Conservation (phyloP, 352 stramenopile species). For the Peronospora belbahrii region DNA sequence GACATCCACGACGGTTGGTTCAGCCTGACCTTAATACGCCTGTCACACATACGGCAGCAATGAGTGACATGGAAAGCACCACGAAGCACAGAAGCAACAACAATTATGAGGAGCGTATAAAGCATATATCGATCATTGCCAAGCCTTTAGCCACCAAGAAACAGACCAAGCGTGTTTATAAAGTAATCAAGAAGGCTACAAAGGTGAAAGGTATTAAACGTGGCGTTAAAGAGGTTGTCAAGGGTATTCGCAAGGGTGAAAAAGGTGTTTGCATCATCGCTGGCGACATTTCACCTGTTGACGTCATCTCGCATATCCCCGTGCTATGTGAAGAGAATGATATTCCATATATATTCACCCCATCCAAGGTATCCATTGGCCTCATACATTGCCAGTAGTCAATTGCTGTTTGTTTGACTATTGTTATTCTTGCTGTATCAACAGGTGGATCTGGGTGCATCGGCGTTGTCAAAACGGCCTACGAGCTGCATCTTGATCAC, state of each 20-base stretch:
- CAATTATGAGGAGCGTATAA: constrained; percentile 84
- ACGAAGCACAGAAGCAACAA: constrained; percentile 36
- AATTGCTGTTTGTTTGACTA: neutral
- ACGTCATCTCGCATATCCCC: constrained; percentile 99
- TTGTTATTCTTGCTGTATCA: constrained; percentile 6
- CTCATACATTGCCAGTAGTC: too few relatives aligned
- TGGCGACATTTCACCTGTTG: constrained; percentile 99
- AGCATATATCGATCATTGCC: constrained; percentile 89
- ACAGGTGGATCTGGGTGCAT: constrained; percentile 89
- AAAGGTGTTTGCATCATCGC: constrained; percentile 98
- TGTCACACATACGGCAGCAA: constrained; percentile 15
- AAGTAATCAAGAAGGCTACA: constrained; percentile 92
- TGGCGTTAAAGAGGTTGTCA: constrained; percentile 99
- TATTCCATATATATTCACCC: constrained; percentile 98
- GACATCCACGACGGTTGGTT: constrained; percentile 26
- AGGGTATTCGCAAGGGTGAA: constrained; percentile 94
- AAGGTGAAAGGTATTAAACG: constrained; percentile 95
- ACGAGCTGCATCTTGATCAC: constrained; percentile 98
- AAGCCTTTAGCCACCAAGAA: constrained; percentile 98
- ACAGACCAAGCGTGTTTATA: constrained; percentile 90
- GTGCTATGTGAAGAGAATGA: constrained; percentile 98
- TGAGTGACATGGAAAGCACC: constrained; percentile 68
- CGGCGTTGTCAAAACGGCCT: constrained; percentile 95
- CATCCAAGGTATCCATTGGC: constrained; percentile 93
- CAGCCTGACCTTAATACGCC: too few relatives aligned